Conservation (phyloP, 345 rosid species). For the thale cress (Arabidopsis thaliana) region DNA sequence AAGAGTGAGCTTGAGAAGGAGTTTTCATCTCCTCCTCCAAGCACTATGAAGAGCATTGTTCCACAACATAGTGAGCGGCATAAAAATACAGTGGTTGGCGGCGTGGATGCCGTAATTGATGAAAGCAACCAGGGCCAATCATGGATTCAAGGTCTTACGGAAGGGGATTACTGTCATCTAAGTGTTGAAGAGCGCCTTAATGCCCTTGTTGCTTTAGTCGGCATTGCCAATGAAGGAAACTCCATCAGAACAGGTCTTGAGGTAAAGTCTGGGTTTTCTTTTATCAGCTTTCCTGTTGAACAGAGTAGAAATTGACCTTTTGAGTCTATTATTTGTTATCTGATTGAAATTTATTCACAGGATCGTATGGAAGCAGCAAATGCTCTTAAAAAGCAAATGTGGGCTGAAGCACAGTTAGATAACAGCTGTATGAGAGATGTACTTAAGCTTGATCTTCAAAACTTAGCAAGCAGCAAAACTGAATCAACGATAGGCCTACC, state of each 20-base stretch:
- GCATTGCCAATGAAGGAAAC: constrained; percentile 95
- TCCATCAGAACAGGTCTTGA: constrained; percentile 86
- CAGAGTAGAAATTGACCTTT: constrained; percentile 23
- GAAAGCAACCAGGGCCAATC: constrained; percentile 81
- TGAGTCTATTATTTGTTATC: constrained; percentile 18
- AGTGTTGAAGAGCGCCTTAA: constrained; percentile 94
- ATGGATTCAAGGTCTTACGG: constrained; percentile 94
- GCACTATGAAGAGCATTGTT: constrained; percentile 49
- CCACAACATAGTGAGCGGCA: constrained; percentile 46
- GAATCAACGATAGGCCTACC: constrained; percentile 47
- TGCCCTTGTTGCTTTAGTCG: constrained; percentile 83
- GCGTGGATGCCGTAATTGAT: constrained; percentile 64
- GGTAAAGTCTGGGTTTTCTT: constrained; percentile 53
- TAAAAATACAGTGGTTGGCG: constrained; percentile 48
- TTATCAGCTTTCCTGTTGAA: constrained; percentile 21
- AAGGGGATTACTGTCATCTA: constrained; percentile 93
- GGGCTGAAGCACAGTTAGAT: constrained; percentile 97
- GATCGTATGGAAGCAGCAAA: constrained; percentile 98
- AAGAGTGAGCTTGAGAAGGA: constrained; percentile 54
- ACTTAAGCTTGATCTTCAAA: constrained; percentile 60
- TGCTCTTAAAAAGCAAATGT: constrained; percentile 97
- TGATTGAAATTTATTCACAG: constrained; percentile 53
- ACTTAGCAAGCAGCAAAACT: constrained; percentile 53
- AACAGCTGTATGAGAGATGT: constrained; percentile 86
- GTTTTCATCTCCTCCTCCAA: constrained; percentile 50